Evolutionary conservation across 352 stramenopile species (phyloP).

Genomic region (Blastocystis sp.): DNA sequence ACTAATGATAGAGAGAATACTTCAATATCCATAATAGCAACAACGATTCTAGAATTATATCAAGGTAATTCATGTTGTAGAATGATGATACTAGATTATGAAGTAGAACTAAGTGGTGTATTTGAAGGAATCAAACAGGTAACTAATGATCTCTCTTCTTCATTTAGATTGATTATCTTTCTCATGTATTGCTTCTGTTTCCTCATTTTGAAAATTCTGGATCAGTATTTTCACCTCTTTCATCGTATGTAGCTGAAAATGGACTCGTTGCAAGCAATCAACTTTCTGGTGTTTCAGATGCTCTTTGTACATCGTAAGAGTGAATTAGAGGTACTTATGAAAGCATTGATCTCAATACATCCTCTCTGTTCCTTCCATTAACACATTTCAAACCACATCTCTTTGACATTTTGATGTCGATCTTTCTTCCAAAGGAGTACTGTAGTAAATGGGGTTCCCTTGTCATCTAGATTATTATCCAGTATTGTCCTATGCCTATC

Average conservation of each 20-base stretch:
- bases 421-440: constrained; percentile 53
- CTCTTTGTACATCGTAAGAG: constrained; percentile 18
- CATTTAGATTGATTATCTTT: constrained; percentile 45
- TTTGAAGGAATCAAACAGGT: constrained; percentile 40
- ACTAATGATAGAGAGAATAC: constrained; percentile 5
- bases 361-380: constrained; percentile 21
- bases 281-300: constrained; percentile 36
- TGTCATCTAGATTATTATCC: constrained; percentile 26
- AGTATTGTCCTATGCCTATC: constrained; percentile 1
- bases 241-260: constrained; percentile 47
- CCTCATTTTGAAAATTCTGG: neutral
- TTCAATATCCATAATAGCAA: constrained; percentile 45
- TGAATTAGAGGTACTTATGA: neutral
- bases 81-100: constrained; percentile 13
- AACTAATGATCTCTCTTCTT: neutral
- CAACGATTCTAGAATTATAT: constrained; percentile 44
- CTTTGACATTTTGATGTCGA: constrained; percentile 40
- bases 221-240: constrained; percentile 21
- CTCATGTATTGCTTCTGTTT: constrained; percentile 36
- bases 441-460: neutral
- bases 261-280: constrained; percentile 11
- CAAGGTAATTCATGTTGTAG: neutral
- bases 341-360: neutral
- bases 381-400: constrained; percentile 28
- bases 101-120: constrained; percentile 31